Evolutionary conservation across 2,329 filamentous ascomycete genomes (phyloP).

Genomic region (Aspergillus clavatus): DNA sequence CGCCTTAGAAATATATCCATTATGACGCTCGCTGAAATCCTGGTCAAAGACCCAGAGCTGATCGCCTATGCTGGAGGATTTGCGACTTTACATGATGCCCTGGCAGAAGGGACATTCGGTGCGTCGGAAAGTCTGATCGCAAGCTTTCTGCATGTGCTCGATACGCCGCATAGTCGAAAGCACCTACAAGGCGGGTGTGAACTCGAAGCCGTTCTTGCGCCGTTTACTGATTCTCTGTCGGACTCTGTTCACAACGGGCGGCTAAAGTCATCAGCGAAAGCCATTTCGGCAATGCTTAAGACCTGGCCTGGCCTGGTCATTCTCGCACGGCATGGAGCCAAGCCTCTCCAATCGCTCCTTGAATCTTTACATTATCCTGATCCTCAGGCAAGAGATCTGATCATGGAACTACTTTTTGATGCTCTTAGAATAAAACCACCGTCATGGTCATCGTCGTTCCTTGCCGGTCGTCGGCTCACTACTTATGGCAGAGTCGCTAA

Average conservation of each 20-base stretch:
- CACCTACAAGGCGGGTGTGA: conserved; percentile 86
- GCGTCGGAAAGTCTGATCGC: conserved; percentile 83
- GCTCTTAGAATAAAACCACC: conserved; percentile 85
- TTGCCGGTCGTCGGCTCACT: conserved; percentile 85
- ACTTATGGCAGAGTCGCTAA: conserved; percentile 94
- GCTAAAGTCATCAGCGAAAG: conserved; percentile 81
- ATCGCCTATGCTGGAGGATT: conserved; percentile 80
- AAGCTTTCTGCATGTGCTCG: conserved; percentile 85
- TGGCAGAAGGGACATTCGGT: conserved; percentile 86
- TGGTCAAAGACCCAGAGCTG: conserved; percentile 77
- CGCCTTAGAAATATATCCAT: conserved; percentile 84
- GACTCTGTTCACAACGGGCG: conserved; percentile 55
- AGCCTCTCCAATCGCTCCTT: conserved; percentile 76
- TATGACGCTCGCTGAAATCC: conserved; percentile 85
- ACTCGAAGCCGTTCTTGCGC: conserved; percentile 81
- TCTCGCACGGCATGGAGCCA: conserved; percentile 81
- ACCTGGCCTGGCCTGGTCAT: conserved; percentile 91
- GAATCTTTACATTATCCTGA: conserved; percentile 58
- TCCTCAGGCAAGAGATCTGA: conserved; percentile 61
- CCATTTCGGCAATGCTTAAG: conserved; percentile 85
- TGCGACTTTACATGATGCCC: conserved; percentile 79
- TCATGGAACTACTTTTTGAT: conserved; percentile 82
- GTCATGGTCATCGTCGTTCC: conserved; percentile 90
- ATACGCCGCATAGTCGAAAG: conserved; percentile 72
- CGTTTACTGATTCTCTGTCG: conserved; percentile 76